Base-by-base conservation (phyloP, 768 basidiomycete genomes). In the Mycena metata region DNA sequence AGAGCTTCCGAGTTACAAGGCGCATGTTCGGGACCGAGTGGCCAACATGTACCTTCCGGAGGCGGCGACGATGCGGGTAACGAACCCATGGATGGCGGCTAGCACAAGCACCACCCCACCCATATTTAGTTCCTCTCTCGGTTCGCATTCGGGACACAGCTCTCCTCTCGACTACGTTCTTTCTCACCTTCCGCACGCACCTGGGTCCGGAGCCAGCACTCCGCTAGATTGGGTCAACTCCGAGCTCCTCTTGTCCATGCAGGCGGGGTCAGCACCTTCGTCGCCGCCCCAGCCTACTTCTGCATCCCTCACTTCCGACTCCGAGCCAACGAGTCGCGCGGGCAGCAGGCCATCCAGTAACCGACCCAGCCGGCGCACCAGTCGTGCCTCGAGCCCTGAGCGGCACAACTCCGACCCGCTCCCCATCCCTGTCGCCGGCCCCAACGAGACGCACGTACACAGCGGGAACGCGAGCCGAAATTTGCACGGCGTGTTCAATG, bases 1-100 rank as follows among this genome's bases (percentile, higher is more conserved):
- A 50, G 91, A 95, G 73, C 87, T 99, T 15, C 97, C 97, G 0
- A 94, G 92, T 68, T 99, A 99, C 79, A 86, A 84, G 21, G 89
- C 94, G 58, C 97, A 99, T 78, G 89, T 98, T 26, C 89, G 93
- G 46, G 97, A 99, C 76, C 88, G 97, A 42, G 90, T 98, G 47
- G 91, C 92, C 46, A 91, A 91, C 71, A 89, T 91, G 87, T 91
- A 84, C 69, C 77, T 93, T 5, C 86, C 90, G 0, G 91, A 91
- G 51, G 79, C 86, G 19, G 85, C 85, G n/a, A 87, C 86, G 1
- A 80, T 90, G 77, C 89, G 90, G 17, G 85, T 91, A 39, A 80
- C 83, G 8, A 92, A 91, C 68, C 90, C 91, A 0, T 91, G 89
- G 88, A 78, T 88, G 17, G 19, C 12, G 64, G 77, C 73, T 43